These are phyloP conservation scores for Lentinula raphanica DNA, from an alignment of 768 basidiomycete genomes.

Conservation along the genomic window DNA sequence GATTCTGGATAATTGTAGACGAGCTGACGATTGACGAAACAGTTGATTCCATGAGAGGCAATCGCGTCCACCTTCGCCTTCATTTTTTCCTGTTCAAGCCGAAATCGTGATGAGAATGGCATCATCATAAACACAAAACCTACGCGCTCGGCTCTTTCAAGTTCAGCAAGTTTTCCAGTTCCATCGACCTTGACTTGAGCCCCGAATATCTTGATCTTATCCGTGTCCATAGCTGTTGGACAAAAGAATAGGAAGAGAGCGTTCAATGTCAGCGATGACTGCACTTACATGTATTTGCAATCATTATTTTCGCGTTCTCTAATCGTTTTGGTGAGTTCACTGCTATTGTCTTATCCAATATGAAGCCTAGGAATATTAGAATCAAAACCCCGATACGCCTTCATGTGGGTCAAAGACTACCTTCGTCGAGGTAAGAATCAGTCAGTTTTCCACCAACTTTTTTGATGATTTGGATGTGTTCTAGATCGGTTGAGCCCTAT, in stretches of 20 bases:
- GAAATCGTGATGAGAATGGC: neutral
- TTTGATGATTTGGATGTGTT: slow-evolving; percentile 99
- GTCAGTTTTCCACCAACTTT: slow-evolving; percentile 99
- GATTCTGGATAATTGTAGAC: slow-evolving; percentile 99
- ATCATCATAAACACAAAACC: slow-evolving; percentile 15
- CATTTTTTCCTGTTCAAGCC: slow-evolving; percentile 92
- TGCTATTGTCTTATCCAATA: slow-evolving; percentile 92
- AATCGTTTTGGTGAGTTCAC: slow-evolving; percentile 93
- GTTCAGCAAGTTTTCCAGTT: slow-evolving; percentile 94
- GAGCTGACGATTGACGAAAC: slow-evolving; percentile 96
- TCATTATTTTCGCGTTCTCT: slow-evolving; percentile 92
- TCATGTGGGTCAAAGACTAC: slow-evolving; percentile 26
- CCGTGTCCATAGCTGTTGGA: slow-evolving; percentile 91
- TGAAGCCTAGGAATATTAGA: slow-evolving; percentile 70
- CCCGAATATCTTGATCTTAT: slow-evolving; percentile 99
- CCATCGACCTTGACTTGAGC: slow-evolving; percentile 93
- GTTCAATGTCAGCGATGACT: neutral
- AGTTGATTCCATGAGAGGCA: slow-evolving; percentile 87
- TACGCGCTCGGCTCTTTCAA: slow-evolving; percentile 92
- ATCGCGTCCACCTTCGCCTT: slow-evolving; percentile 95
- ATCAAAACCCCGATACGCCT: neutral
- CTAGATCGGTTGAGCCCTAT: slow-evolving; percentile 91
- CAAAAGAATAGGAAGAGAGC: neutral
- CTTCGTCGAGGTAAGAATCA: slow-evolving; percentile 97
- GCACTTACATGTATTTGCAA: slow-evolving; percentile 92